Conservation (phyloP, 176 grass and related monocot genomes). For the Triticum timopheevii region DNA sequence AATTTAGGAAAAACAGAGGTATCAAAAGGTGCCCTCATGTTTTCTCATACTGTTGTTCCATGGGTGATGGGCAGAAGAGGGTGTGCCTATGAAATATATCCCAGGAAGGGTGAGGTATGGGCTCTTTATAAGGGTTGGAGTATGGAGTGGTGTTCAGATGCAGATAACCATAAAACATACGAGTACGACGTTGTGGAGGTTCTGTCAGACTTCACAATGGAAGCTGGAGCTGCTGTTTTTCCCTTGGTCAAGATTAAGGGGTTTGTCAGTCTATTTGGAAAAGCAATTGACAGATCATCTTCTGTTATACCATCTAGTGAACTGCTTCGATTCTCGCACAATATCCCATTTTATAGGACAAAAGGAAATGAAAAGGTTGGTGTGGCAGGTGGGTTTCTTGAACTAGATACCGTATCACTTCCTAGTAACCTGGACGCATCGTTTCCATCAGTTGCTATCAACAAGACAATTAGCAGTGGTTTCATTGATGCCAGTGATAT, state of each 20-base stretch:
- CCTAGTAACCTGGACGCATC: conserved; percentile 49
- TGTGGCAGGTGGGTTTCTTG: conserved; percentile 57
- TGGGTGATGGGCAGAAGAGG: conserved; percentile 50
- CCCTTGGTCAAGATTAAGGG: conserved; percentile 61
- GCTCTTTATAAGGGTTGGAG: conserved; percentile 72
- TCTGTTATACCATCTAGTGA: conserved; percentile 58
- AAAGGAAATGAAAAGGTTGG: conserved; percentile 52
- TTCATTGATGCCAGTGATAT: conserved; percentile 1
- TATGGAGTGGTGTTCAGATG: conserved; percentile 57
- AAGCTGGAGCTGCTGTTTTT: conserved; percentile 43
- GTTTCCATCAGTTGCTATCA: conserved; percentile 45
- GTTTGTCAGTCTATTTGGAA: conserved; percentile 65
- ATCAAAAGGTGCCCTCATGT: conserved; percentile 47
- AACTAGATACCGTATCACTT: conserved; percentile 69
- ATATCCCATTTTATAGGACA: conserved; percentile 56
- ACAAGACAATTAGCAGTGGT: not conserved
- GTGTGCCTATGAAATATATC: conserved; percentile 52
- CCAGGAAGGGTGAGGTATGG: conserved; percentile 76
- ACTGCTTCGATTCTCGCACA: conserved; percentile 70
- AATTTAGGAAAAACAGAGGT: conserved; percentile 42
- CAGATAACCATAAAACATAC: conserved; percentile 43
- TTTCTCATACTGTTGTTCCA: conserved; percentile 71
- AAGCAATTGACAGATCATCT: conserved; percentile 35
- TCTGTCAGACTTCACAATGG: conserved; percentile 53
- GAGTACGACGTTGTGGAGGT: conserved; percentile 73